Conservation (phyloP, 768 basidiomycete species). For the Rhizopogon vinicolor region DNA sequence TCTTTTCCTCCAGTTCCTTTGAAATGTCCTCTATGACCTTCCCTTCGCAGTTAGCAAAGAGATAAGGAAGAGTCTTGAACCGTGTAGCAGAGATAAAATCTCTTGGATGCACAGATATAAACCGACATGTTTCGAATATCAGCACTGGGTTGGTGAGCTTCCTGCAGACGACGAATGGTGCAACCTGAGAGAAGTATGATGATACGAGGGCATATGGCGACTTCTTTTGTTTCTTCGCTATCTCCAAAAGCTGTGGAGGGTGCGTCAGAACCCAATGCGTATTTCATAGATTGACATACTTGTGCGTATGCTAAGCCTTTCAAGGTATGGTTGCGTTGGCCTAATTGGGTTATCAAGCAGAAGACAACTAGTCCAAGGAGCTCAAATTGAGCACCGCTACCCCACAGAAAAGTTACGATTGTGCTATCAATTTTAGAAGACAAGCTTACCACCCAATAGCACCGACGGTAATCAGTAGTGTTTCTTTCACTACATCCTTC, state of each 20-base stretch:
- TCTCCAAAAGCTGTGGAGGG: constrained; percentile 44
- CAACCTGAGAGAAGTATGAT: constrained; percentile 66
- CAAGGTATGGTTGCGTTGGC: constrained; percentile 61
- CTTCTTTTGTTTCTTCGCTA: constrained; percentile 58
- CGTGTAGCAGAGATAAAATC: constrained; percentile 66
- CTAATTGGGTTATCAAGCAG: constrained; percentile 63
- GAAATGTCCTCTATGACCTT: constrained; percentile 61
- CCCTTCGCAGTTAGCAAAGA: constrained; percentile 60
- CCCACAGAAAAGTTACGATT: constrained; percentile 2
- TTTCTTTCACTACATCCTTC: constrained; percentile 54
- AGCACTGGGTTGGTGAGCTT: constrained; percentile 55
- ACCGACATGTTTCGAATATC: constrained; percentile 62
- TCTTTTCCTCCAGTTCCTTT: constrained; percentile 38
- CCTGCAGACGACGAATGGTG: constrained; percentile 57
- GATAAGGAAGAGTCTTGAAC: constrained; percentile 57
- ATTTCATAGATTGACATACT: constrained; percentile 31
- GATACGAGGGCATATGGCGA: constrained; percentile 60
- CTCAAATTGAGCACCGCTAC: constrained; percentile 44
- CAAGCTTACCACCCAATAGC: constrained; percentile 39
- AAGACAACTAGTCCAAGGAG: constrained; percentile 56
- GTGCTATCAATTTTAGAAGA: not conserved
- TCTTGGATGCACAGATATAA: constrained; percentile 50
- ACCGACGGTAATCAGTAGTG: constrained; percentile 57
- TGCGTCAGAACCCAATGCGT: constrained; percentile 1
- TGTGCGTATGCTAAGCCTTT: constrained; percentile 67